Percentiles rank a stretch among this genome's conserved stretches.
Evolutionary conservation across 2,329 filamentous ascomycete species (phyloP).

Genomic region (Colletotrichum neosansevieriae): DNA sequence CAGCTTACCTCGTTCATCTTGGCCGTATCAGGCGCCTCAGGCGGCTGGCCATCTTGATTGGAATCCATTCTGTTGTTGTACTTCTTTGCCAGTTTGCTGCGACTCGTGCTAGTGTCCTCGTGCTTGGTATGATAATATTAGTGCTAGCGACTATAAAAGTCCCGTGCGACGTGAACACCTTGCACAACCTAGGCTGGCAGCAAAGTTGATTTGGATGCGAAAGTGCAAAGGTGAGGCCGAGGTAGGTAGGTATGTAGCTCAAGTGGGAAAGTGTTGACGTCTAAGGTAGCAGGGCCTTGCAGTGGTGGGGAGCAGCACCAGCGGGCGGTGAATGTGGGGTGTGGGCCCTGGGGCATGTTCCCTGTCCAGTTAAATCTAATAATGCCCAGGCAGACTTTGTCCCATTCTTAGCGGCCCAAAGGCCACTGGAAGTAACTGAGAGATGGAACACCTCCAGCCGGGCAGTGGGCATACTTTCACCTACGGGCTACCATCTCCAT

Average conservation of each 20-base stretch:
- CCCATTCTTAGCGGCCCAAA: constrained; percentile 12
- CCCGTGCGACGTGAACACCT: background rate
- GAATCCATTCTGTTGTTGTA: constrained; percentile 56
- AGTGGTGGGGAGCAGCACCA: constrained; percentile 25
- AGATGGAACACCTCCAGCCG: no score
- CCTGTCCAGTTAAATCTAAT: constrained; percentile 31
- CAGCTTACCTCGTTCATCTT: constrained; percentile 67
- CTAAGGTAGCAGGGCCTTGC: constrained; percentile 12
- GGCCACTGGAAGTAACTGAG: background rate
- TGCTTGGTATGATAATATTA: no score
- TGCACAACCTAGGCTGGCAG: constrained; percentile 11
- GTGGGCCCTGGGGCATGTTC: background rate
- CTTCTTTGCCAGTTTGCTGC: background rate
- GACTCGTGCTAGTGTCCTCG: no score
- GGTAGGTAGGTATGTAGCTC: constrained; percentile 1
- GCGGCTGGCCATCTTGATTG: constrained; percentile 54
- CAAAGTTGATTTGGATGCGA: background rate
- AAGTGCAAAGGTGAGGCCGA: background rate
- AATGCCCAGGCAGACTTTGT: background rate
- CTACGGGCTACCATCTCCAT: background rate
- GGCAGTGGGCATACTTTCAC: no score
- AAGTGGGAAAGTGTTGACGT: constrained; percentile 28
- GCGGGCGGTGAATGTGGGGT: constrained; percentile 21
- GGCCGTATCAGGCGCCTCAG: constrained; percentile 68
- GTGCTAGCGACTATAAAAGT: no score